Evolutionary conservation across 208 protist genomes (phyloP).

Genomic region (Leishmania amazonensis): DNA sequence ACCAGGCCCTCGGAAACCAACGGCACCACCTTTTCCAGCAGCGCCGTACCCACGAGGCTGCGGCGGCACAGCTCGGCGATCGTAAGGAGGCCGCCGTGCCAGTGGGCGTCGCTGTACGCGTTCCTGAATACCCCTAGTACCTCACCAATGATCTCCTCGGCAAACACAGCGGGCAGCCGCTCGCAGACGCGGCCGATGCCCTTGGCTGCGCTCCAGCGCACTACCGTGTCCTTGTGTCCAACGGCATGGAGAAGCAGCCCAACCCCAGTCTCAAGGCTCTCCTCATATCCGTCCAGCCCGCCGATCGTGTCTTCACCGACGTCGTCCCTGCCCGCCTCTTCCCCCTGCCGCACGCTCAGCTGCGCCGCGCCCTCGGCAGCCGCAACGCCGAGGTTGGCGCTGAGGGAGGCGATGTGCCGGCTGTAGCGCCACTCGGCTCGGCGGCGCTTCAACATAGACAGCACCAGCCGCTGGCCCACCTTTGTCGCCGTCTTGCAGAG

Average conservation of each 20-base stretch:
- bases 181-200: conserved; percentile 95
- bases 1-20: conserved; percentile 80
- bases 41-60: conserved; percentile 88
- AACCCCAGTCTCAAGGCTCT: conserved; percentile 79
- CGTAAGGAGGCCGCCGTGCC: conserved; percentile 97
- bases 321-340: conserved; percentile 10
- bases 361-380: background rate
- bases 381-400: conserved; percentile 55
- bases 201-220: conserved; percentile 97
- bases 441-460: conserved; percentile 81
- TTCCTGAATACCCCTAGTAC: conserved; percentile 80
- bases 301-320: conserved; percentile 42
- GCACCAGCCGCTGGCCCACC: conserved; percentile 91
- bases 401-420: conserved; percentile 65
- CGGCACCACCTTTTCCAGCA: conserved; percentile 75
- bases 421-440: conserved; percentile 94
- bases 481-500: conserved; percentile 90
- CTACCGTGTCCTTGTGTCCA: conserved; percentile 93
- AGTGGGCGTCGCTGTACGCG: conserved; percentile 73
- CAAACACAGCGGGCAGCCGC: conserved; percentile 88
- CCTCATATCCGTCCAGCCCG: conserved; percentile 59
- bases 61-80: conserved; percentile 96
- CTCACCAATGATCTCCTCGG: conserved; percentile 88
- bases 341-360: background rate
- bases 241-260: conserved; percentile 69